These are phyloP conservation scores for Rubus parviflorus DNA, from an alignment of 306 rosid species.

Conservation along the genomic window DNA sequence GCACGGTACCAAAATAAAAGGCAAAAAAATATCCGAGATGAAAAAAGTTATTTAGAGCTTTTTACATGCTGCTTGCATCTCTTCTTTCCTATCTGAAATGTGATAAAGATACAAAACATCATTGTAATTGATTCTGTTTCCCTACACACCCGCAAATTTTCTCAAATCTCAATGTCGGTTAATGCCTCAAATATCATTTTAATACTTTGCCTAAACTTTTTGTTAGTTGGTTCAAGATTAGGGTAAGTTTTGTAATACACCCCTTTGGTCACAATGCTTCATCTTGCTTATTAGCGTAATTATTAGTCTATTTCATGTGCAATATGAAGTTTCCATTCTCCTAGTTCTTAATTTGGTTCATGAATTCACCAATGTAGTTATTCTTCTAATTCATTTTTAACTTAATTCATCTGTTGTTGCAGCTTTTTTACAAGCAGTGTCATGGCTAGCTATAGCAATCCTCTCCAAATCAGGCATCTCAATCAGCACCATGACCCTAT, in stretches of 20 bases:
- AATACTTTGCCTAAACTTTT: neutral
- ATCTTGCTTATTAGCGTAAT: neutral
- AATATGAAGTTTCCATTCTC: neutral
- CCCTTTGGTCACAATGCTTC: neutral
- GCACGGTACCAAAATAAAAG: neutral
- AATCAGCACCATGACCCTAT: constrained; percentile 52
- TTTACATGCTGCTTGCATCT: neutral
- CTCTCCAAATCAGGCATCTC: constrained; percentile 59
- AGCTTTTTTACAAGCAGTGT: constrained; percentile 86
- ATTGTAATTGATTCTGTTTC: neutral
- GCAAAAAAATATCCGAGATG: neutral
- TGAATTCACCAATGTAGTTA: neutral
- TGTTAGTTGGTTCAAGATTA: neutral
- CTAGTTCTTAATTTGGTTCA: neutral
- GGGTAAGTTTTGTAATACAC: neutral
- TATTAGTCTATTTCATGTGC: neutral
- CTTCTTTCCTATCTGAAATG: neutral
- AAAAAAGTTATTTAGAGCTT: neutral
- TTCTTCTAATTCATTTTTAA: neutral
- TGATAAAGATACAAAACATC: neutral
- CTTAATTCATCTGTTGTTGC: constrained; percentile 36
- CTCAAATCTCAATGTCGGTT: neutral
- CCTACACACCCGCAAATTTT: neutral
- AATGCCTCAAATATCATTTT: neutral
- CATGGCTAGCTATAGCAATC: constrained; percentile 79